Base-by-base conservation (phyloP, 805 yeast genomes). In the Metschnikowia cerradonensis region DNA sequence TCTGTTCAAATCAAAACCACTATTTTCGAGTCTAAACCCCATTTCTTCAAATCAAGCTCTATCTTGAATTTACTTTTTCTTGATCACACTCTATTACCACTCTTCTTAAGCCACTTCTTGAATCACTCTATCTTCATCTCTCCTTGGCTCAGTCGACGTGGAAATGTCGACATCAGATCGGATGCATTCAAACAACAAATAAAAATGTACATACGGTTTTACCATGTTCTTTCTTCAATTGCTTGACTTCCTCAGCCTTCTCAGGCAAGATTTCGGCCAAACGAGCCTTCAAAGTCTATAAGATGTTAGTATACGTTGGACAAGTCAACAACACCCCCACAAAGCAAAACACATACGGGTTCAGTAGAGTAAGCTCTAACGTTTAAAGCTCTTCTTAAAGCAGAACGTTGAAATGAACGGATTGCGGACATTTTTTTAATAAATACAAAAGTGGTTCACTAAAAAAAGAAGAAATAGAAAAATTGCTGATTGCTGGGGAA, bases 221-320 rank as follows among this genome's bases (percentile, higher is more conserved):
- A 64, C 98, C 99, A 72, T 92, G 81, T 66, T 90, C 95, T 71
- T 88, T 80, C 75, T 92, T 90, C 72, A 92, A 84, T 64, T 84
- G 81, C 77, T 86, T 88, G 73, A 94, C 86, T 77, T 90, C 89
- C 72, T 90, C 97, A 62, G 87, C 87, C 78, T 88, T 88, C 65
- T 81, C 90, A 60, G 98, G 98, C 70, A 91, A 82, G 60, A 89
- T 78, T 67, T 89, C 96, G 51, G 90, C 95, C 68, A 94, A 91
- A 70, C 96, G 85, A 75, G 94, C 96, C 75, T 94, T 94, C 64
- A 94, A 80, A 58, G 97, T 84, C 79, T 81, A 67, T 49, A 3
- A 66, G 15, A 30, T 14, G 64, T 56, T 56, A 57, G 60, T 57
- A 56, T 15, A n/a, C 20, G 31, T 15, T 38, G 48, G 48, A 22